Conservation (phyloP, 163 green algal species). For the Volvox carteri region DNA sequence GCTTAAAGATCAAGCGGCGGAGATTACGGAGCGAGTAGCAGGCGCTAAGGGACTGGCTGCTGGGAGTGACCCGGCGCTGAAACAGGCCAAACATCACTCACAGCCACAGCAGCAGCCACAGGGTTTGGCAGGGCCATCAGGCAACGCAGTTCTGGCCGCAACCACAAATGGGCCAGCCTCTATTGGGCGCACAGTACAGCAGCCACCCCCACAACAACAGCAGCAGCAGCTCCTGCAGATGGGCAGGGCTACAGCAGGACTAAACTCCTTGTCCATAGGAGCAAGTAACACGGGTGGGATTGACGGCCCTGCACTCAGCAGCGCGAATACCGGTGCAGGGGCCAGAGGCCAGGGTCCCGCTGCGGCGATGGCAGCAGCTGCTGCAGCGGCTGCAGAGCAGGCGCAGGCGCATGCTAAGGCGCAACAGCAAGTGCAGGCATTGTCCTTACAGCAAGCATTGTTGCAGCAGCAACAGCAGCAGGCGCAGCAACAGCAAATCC, state of each 20-base stretch:
- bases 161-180: neutral
- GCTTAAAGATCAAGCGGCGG: slow-evolving; percentile 41
- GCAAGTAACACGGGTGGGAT: neutral
- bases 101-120: slow-evolving; percentile 14
- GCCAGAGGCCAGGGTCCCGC: neutral
- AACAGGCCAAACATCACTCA: neutral
- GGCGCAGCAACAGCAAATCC: slow-evolving; percentile 17
- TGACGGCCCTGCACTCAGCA: neutral
- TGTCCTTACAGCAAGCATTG: neutral
- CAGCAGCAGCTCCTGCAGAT: slow-evolving; percentile 19
- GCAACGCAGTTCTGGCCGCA: neutral
- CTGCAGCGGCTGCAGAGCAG: neutral
- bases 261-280: neutral
- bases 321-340: neutral
- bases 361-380: neutral
- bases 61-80: neutral
- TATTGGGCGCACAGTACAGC: neutral
- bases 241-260: neutral
- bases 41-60: neutral
- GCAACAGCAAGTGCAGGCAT: neutral
- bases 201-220: slow-evolving; percentile 12
- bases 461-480: slow-evolving; percentile 36
- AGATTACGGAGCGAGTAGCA: slow-evolving; percentile 33
- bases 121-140: neutral
- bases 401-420: neutral